Evolutionary conservation across 208 protist genomes (phyloP).

Genomic region (Trypanosoma caninum): DNA sequence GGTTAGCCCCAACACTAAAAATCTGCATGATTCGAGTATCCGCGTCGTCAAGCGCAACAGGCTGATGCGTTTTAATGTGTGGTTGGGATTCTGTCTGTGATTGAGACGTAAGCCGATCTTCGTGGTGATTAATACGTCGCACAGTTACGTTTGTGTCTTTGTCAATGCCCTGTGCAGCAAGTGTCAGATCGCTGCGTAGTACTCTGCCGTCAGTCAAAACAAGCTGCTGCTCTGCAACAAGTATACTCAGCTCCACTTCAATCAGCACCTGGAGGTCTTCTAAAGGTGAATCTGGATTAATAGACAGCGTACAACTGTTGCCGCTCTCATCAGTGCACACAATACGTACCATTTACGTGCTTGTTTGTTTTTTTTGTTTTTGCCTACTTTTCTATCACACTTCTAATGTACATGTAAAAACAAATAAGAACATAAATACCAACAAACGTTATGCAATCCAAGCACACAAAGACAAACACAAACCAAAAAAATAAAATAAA

Average conservation of each 20-base stretch:
- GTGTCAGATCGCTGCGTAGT: slow-evolving; percentile 6
- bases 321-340: slow-evolving; percentile 7
- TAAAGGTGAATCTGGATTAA: slow-evolving; percentile 8
- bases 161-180: slow-evolving; percentile 9
- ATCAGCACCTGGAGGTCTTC: slow-evolving; percentile 16
- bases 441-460: no score
- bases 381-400: no score
- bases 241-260: slow-evolving; percentile 25
- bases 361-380: neutral
- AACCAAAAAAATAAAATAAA: no score
- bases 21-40: slow-evolving; percentile 10
- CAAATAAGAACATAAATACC: neutral
- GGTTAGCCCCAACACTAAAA: neutral
- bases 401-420: neutral
- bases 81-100: no score
- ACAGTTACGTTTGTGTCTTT: slow-evolving; percentile 12
- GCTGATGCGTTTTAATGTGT: no score
- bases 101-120: neutral
- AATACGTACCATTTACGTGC: slow-evolving; percentile 8
- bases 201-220: neutral
- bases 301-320: neutral
- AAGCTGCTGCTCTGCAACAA: slow-evolving; percentile 16
- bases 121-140: neutral
- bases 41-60: slow-evolving; percentile 3
- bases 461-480: neutral